Base-by-base conservation (phyloP, 352 stramenopile genomes). In the Phytophthora pluvialis region DNA sequence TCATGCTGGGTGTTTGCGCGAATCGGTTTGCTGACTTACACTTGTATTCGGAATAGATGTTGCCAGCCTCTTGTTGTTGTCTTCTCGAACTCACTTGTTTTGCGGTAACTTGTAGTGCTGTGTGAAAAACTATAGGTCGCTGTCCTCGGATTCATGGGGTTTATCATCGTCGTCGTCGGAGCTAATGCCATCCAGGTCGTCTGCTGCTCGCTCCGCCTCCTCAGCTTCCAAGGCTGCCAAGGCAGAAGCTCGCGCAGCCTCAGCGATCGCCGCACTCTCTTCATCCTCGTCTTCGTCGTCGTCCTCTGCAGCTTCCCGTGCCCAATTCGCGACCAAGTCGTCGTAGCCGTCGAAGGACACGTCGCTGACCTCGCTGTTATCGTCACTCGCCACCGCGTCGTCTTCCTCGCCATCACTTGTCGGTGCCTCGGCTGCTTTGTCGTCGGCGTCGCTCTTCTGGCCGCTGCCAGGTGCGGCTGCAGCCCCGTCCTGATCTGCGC, bases 291-390 rank as follows among this genome's bases (percentile, higher is more conserved):
- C 60, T 1, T 63, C 75, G 8, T 67, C 71, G 10, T 64, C 70
- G 4, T 74, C 72, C 3, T 78, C 60, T 0, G 47, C 60, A n/a
- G n/a, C n/a, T n/a, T 33, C 39, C 5, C 47, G 35, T 8, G 21
- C 48, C 60, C 63, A 39, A 43, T 77, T 77, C 15, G 61, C 59
- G 26, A 88, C 80, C 12, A 89, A 69, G 44, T 90, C 80, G 2
- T 81, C 67, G 40, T 90, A 90, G 9, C 77, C 83, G 28, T 89
- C 80, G 46, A 90, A 90, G 1, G 68, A 86, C 2, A 91, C 77
- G 10, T 93, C 85, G 39, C 85, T 93, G 67, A 93, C 74, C 49
- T 88, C 80, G 55, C 85, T 93, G 64, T 92, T 93, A 64, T 89
- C 71, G 9, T 62, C 67, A 45, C 67, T 75, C 9, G 31, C 54